Evolutionary conservation across 495 filamentous ascomycete species (phyloP), one percentile per base, ranked within the genome.

Genomic region (Lineolata rhizophorae): DNA sequence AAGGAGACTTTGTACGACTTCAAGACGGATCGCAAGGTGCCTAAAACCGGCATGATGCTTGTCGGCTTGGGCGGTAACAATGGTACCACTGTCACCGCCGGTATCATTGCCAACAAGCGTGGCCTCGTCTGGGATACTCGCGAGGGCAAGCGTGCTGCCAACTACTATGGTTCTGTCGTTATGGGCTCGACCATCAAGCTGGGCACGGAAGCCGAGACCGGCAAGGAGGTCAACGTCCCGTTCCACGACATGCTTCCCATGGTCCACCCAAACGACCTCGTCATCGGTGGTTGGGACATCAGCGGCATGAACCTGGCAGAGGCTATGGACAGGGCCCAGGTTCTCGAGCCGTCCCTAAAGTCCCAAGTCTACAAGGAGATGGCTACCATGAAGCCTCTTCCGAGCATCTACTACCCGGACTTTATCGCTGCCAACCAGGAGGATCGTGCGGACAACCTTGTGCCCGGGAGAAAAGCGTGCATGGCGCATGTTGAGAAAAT

Each of bases 381-480:
- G 85, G 62, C 69, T 39, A 58, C 60, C 41, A 76, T 95, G 72
- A 72, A 73, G 46, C 87, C 87, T 11, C 67, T 95, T 41, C 85
- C 83, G 18, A 82, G 74, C 56, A 77, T 94, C 58, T 97, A 95
- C 68, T 97, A 97, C 50, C 87, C 87, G 3, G 87, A 97, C 55
- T 97, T 95, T 63, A 97, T 97, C 48, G 87, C 87, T 38, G 76
- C 87, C 54, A 97, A 97, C 61, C 87, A 97, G 62, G 85, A 83
- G 54, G 84, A 84, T 44, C 80, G 87, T 49, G 87, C 90, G 36
- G 81, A 97, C 59, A 95, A 97, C 46, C 41, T 90, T 36, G 54
- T 95, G 27, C 56, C 74, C 35, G 87, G 87, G 21, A 63, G 64
- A 52, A 90, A 91, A 61, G 82, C 79, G 37, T 75, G 53, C 51